Evolutionary conservation across 352 stramenopile species (phyloP), one percentile per base, ranked within the genome.

Genomic region (Globisporangium abappressorium): DNA sequence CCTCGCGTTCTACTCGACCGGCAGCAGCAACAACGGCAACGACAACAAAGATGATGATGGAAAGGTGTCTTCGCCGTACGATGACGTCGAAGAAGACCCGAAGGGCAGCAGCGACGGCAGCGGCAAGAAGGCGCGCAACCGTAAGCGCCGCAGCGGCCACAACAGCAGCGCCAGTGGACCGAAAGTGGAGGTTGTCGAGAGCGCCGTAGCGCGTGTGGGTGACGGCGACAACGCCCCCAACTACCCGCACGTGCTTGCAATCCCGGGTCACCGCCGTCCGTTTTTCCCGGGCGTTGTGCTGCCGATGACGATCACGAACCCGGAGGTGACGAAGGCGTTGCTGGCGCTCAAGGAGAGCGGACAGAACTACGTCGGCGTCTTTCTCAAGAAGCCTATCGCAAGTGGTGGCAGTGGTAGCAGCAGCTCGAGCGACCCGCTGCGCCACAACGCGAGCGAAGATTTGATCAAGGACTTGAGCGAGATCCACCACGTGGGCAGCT

Each of bases 401-500:
- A 55, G 20, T 20, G 36, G 11, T 24, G 22, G 46, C 20, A 34
- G 11, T 8, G 22, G 55, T 4, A 59, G 62, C 53, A 34, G 58
- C 65, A 66, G 51, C 64, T 41, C 49, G 5, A 65, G 55, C 33
- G 81, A 84, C 30, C 74, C 70, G 3, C 64, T 79, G 6, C 82
- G 82, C 51, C 53, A 70, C 9, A 69, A 71, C 34, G 76, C 70
- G 28, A 66, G 68, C 5, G 86, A 95, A 57, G 96, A 99, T 65
- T 64, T 99, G 6, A 96, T 99, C 30, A 94, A 84, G 9, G 85
- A 97, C 73, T 64, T 98, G 33, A 91, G 87, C 53, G 92, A 99
- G 69, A 94, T 99, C 62, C 96, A 99, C 75, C 79, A 85, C 34
- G 87, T 99, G 6, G 97, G 97, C 36, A 99, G 95, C 28, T 98